Conservation (phyloP, 768 basidiomycete species). For the Pulveroboletus sp. region DNA sequence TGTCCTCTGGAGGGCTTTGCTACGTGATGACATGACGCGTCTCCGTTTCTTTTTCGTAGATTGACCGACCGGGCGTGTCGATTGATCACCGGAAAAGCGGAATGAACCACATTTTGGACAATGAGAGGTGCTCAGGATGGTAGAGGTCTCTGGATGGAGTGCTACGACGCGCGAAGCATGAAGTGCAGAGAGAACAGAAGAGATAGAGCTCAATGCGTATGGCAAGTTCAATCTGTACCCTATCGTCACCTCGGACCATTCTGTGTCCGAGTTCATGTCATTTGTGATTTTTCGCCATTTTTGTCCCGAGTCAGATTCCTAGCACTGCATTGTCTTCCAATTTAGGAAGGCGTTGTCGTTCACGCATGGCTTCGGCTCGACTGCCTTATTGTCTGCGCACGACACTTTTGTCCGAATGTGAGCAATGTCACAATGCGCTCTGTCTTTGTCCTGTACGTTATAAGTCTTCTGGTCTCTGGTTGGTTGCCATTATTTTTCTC, state of each 20-base stretch:
- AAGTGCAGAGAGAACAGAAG: constrained; percentile 59
- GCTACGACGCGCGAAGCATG: constrained; percentile 44
- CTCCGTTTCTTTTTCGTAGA: constrained; percentile 21
- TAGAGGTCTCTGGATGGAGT: constrained; percentile 27
- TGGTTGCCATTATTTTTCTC: not conserved
- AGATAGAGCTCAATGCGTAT: constrained; percentile 44
- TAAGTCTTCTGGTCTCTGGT: not conserved
- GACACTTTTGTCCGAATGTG: constrained; percentile 3
- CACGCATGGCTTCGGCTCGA: not conserved
- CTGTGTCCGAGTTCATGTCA: constrained; percentile 1
- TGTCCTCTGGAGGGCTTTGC: constrained; percentile 7
- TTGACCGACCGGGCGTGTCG: constrained; percentile 30
- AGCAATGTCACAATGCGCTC: constrained; percentile 6
- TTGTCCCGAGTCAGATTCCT: not conserved
- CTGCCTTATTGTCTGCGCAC: constrained; percentile 16
- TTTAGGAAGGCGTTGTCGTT: constrained; percentile 28
- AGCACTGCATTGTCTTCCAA: constrained; percentile 18
- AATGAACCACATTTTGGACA: constrained; percentile 56
- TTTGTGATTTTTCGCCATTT: not conserved
- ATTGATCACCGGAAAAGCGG: constrained; percentile 39
- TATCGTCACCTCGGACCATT: constrained; percentile 24
- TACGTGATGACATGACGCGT: not conserved
- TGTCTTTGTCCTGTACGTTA: constrained; percentile 9
- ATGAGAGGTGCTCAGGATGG: constrained; percentile 24
- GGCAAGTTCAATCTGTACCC: constrained; percentile 50